Base-by-base conservation (phyloP, 2,329 filamentous ascomycete species). In the Neophaeococcomyces aloes region DNA sequence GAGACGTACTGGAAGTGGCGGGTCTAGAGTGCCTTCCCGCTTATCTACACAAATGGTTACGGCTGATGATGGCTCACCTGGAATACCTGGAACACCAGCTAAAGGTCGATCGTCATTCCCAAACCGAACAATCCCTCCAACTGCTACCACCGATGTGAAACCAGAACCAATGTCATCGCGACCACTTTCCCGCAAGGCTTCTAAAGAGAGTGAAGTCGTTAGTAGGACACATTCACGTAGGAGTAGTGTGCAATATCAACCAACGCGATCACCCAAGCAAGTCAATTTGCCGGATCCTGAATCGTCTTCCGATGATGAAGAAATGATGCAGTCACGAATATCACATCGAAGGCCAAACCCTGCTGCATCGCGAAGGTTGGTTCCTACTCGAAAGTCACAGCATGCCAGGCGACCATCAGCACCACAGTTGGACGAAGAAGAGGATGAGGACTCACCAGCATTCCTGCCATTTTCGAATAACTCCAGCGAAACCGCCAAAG, bases 371-470 rank as follows among this genome's bases (percentile, higher is more conserved):
- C 32, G 41, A 37, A 32, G 41, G 14, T 19, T 29, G 11, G 23
- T 25, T 4, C 34, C 41, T 5, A 23, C 4, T 18, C 36, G 41
- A 30, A 44, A 44, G 17, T 21, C 41, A 17, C 40, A 43, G 19
- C 40, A 43, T 29, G 23, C 25, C 19, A 29, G 41, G 19, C 17
- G 34, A 13, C 33, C 41, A 31, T 44, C 41, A 7, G 34, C 34
- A 3, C 41, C 33, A 19, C 41, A 44, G 19, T 60, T 64, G 19
- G 60, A 64, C 3, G 64, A 65, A 15, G 60, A 67, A 13, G 66
- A 66, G 10, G 53, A 57, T 5, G 66, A 69, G 29, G 66, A 69
- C 15, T 59, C 65, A 0, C 67, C 66, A 0, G 65, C 67, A 2
- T 71, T 71, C 44, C 57, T 70, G 1, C 67, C 68, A 1, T 54